A percentile compares a stretch with the other conserved stretches of the same genome.
phyloP scores from a whole-genome alignment of 2,329 filamentous ascomycete genomes.

The Lecanosticta acicola region DNA sequence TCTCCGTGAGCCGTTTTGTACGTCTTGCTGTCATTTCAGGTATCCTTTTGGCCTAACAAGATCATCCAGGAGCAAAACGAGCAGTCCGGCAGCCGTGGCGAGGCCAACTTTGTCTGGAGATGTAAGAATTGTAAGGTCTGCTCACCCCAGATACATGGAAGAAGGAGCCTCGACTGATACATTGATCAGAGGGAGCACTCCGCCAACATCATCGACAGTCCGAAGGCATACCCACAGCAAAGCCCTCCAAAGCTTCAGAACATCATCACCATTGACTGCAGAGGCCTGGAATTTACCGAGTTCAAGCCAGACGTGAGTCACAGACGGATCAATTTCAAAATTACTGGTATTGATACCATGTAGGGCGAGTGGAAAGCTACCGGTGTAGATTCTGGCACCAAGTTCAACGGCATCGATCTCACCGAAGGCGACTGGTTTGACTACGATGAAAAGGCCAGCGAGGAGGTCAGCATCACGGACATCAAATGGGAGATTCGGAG shows the following conservation, averaged over 20 bases:
- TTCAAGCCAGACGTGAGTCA: constrained; percentile 76
- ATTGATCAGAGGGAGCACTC: constrained; percentile 82
- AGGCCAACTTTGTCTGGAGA: constrained; percentile 99
- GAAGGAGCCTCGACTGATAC: not conserved
- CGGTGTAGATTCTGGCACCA: constrained; percentile 71
- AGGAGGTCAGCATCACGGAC: constrained; percentile 89
- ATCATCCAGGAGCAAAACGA: constrained; percentile 73
- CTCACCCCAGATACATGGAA: no score
- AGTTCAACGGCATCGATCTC: constrained; percentile 77
- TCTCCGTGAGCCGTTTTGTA: constrained; percentile 85
- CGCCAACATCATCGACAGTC: constrained; percentile 71
- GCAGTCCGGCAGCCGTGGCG: constrained; percentile 84
- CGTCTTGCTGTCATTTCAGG: constrained; percentile 31
- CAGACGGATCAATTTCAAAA: not conserved
- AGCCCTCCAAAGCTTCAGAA: constrained; percentile 71
- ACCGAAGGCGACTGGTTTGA: constrained; percentile 94
- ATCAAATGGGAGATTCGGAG: constrained; percentile 79
- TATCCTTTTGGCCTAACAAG: not conserved
- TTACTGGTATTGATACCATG: no score
- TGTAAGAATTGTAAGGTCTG: constrained; percentile 94
- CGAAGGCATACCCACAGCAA: constrained; percentile 63
- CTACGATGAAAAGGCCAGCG: constrained; percentile 87
- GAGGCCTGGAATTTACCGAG: constrained; percentile 84
- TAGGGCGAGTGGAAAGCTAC: constrained; percentile 91
- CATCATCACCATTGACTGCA: constrained; percentile 86